Conservation (phyloP, 1,284 basidiomycete genomes). For the Athelia sp. region DNA sequence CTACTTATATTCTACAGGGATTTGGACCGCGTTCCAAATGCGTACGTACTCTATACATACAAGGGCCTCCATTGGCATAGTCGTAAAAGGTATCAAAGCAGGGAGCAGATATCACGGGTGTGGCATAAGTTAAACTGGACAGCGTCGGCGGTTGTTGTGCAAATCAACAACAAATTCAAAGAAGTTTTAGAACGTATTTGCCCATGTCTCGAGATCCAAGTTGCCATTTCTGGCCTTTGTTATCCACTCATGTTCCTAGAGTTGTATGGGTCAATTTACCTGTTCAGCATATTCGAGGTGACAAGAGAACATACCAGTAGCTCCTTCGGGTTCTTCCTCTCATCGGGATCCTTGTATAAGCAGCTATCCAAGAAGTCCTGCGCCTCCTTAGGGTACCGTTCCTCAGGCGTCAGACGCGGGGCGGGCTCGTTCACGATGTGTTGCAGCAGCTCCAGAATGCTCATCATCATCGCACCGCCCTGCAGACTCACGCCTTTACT, state of each 20-base stretch:
- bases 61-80: background rate
- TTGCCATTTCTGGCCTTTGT: slow-evolving; percentile 39
- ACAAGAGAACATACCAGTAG: slow-evolving; percentile 55
- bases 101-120: slow-evolving; percentile 11
- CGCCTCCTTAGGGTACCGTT: slow-evolving; percentile 66
- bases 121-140: slow-evolving; percentile 15
- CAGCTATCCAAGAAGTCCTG: slow-evolving; percentile 81
- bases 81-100: background rate
- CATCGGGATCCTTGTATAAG: slow-evolving; percentile 78
- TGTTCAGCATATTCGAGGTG: background rate
- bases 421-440: slow-evolving; percentile 98
- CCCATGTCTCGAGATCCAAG: slow-evolving; percentile 62
- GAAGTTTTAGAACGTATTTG: slow-evolving; percentile 43
- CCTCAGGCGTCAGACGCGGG: slow-evolving; percentile 68
- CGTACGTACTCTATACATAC: too few relatives aligned
- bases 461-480: slow-evolving; percentile 92
- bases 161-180: slow-evolving; percentile 14
- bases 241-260: slow-evolving; percentile 58
- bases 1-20: too few relatives aligned
- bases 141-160: slow-evolving; percentile 7
- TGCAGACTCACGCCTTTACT: slow-evolving; percentile 84
- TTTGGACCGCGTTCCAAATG: too few relatives aligned
- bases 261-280: background rate
- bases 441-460: slow-evolving; percentile 93
- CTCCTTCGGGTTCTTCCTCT: slow-evolving; percentile 76